Evolutionary conservation across 2,329 filamentous ascomycete species (phyloP), one percentile per base, ranked within the genome.

Genomic region (Ophiostoma ips): DNA sequence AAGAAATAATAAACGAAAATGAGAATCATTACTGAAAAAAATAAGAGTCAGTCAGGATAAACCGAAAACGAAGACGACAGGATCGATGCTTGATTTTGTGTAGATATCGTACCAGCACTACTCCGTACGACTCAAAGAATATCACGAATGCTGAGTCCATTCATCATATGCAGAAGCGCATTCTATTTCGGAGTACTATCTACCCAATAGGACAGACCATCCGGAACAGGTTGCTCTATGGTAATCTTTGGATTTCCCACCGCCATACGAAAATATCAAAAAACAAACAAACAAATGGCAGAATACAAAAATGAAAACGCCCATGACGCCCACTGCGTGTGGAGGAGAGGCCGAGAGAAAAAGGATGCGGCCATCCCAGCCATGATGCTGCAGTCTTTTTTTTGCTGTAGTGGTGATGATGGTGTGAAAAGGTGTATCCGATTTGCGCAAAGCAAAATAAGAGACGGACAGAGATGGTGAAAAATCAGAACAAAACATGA

Each of bases 241-340:
- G 43, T 19, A 30, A 21, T 45, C n/a, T 30, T 16, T 28, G 11
- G 5, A 12, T 30, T 24, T 43, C 9, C 40, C 40, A 43, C 24
- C 24, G 15, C 15, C 18, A 50, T n/a, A 31, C 43, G 15, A 37
- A 37, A 16, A 50, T n/a, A 31, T 35, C 5, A 37, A 37, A 16
- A 43, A 16, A 30, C 36, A 38, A 19, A 38, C 18, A 43, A 34
- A 50, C 24, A 19, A 44, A 18, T 30, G 37, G 15, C 44, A 47
- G 37, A 38, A 50, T 38, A 47, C 35, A 19, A 16, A 46, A 50
- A 36, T 30, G 21, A 24, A 52, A 49, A 52, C 46, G 40, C 45
- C 50, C 34, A 48, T 30, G 46, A 49, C 50, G 50, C 50, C n/a
- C 50, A 46, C 46, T 49, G 50, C 46, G 40, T 19, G 40, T 49